phyloP scores from a whole-genome alignment of 78 protist genomes.

The Planoprotostelium fungivorum region DNA sequence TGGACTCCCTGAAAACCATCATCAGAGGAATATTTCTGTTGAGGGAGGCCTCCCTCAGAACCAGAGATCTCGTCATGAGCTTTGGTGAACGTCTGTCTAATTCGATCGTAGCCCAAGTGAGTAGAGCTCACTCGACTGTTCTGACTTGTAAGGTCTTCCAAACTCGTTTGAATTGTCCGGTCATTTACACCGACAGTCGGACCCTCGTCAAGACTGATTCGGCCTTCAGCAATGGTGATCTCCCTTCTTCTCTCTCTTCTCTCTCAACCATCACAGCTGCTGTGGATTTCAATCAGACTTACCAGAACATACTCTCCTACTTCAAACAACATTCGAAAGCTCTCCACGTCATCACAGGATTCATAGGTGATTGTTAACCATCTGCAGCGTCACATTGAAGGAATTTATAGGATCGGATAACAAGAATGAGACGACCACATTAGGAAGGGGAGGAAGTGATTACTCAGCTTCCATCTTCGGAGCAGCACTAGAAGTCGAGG shows the following conservation, averaged over 20 bases:
- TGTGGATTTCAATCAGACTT: not conserved
- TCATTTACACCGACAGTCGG: not conserved
- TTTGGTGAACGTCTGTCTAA: not conserved
- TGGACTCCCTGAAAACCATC: not conserved
- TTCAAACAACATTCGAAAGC: not conserved
- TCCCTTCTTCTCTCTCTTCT: not conserved
- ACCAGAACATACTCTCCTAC: not conserved
- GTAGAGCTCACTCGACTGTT: not conserved
- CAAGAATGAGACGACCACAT: slow-evolving; percentile 28
- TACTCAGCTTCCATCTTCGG: slow-evolving; percentile 63
- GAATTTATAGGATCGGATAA: not conserved
- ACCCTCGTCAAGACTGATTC: not conserved
- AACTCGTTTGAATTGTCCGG: not conserved
- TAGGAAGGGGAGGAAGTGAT: slow-evolving; percentile 52
- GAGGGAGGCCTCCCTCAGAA: not conserved
- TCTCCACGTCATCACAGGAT: not conserved
- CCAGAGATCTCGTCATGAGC: slow-evolving; percentile 2
- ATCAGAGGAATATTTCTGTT: not conserved
- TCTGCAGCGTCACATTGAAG: not conserved
- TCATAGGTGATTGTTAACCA: not conserved
- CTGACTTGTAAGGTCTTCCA: not conserved
- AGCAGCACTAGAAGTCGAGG: not conserved
- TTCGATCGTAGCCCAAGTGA: not conserved
- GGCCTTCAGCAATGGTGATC: not conserved
- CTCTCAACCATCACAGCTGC: not conserved